Base-by-base conservation (phyloP, 345 rosid species). In the Geranium brycei region DNA sequence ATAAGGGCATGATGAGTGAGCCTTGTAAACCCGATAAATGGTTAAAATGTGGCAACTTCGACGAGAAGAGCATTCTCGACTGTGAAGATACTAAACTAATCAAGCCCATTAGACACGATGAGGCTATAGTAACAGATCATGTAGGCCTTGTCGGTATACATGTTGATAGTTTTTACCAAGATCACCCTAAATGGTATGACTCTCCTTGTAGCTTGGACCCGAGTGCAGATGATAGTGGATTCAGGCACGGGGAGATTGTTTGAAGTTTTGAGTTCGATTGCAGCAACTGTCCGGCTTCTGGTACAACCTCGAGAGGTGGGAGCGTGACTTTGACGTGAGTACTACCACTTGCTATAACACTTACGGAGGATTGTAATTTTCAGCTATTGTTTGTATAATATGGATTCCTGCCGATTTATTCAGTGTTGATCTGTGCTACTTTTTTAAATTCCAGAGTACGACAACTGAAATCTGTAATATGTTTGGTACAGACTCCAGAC, bases 151-250 rank as follows among this genome's bases (percentile, higher is more conserved):
- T 77, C 59, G 91, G 87, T 76, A 80, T 93, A 77, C 99, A 89
- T 71, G 99, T 90, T 16, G 96, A 93, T 73, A 85, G 97, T 84
- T 93, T 93, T 81, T 93, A 90, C 75, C 99, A 85, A 64, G 99
- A 93, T 41, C 88, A 85, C 77, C 68, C 90, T 19, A 93, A 93
- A 64, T 93, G 97, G 97, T 90, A 83, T 68, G 99, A 93, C 75
- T 88, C 95, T 78, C 99, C 99, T 72, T 88, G 97, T 69, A 96
- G 83, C 58, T 77, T 92, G 77, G 98, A 89, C 79, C 73, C 91
- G 53, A 73, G 83, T 76, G 79, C 88, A 16, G 96, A 92, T 72
- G 96, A 90, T 71, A 78, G 74, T 80, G 96, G 82, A 74, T 90
- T 86, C 82, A 77, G 88, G 77, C 91, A 85, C 40, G 91, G 85